Evolutionary conservation across 345 rosid species (phyloP), one percentile per base, ranked within the genome.

Genomic region (Camelina laxa): DNA sequence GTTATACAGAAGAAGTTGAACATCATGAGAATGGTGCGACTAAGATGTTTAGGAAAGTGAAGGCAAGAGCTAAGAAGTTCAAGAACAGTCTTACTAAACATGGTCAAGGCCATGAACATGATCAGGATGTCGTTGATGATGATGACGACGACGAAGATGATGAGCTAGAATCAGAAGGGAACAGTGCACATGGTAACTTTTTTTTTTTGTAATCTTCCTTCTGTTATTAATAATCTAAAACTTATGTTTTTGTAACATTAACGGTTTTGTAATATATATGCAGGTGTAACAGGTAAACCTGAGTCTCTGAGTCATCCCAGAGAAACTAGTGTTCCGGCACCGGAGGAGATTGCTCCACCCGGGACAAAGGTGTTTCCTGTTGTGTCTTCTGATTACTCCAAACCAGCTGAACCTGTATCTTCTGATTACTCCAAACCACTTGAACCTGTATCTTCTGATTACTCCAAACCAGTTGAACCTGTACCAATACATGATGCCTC

Each of bases 1-100:
- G 10, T 20, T 4, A 38, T 9, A 36, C 79, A 76, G 90, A 67
- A 14, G 89, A 80, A 79, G 84, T 74, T 39, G 84, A 82, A 60
- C 81, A 84, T 36, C 84, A 73, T 8, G 84, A 80, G 24, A 92
- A 79, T 72, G 83, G 86, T 78, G 82, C 90, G 53, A 21, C 78
- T 33, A 78, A 67, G 19, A 90, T 89, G 60, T 39, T 88, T 73
- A 82, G 77, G 82, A 91, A 82, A 75, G 92, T 87, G 51, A 93
- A 87, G 75, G 91, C 80, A 2, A 91, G 71, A 79, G 98, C 97
- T 1, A 89, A 69, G 82, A 88, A 85, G 84, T 60, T 93, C 14
- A 93, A 85, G 81, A 82, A 88, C 83, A 80, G 88, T 2, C 67
- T 93, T 12, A 77, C 76, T 3, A 81, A 79, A 41, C 88, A 86